These are phyloP conservation scores for Saprolegnia parasitica DNA, from an alignment of 352 stramenopile genomes.

Conservation along the genomic window DNA sequence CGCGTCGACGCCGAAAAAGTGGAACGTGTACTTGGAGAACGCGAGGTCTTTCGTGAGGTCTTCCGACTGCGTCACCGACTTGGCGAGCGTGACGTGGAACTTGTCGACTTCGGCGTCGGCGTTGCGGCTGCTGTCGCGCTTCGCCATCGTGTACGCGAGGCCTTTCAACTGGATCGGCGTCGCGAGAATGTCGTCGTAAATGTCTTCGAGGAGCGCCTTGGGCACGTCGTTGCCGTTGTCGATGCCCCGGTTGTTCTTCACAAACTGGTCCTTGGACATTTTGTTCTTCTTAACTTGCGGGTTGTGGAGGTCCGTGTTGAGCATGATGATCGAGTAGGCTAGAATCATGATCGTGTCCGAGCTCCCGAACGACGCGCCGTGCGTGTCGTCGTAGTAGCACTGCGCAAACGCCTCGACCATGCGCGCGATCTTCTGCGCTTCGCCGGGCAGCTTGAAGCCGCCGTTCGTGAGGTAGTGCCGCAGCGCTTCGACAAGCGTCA, in stretches of 20 bases:
- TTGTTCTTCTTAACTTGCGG: constrained; percentile 92
- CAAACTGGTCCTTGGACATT: constrained; percentile 96
- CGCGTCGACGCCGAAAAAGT: constrained; percentile 88
- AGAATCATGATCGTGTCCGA: constrained; percentile 86
- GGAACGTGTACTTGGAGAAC: constrained; percentile 79
- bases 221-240: constrained; percentile 89
- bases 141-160: constrained; percentile 39
- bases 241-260: constrained; percentile 95
- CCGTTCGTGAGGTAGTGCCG: constrained; percentile 96
- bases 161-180: constrained; percentile 91
- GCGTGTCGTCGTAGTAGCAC: constrained; percentile 96
- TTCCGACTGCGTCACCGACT: constrained; percentile 74
- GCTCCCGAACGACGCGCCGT: constrained; percentile 49
- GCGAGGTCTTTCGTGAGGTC: constrained; percentile 83
- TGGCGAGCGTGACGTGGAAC: constrained; percentile 56
- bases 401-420: constrained; percentile 97
- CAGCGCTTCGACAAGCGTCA: constrained; percentile 95
- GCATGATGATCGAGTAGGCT: constrained; percentile 89
- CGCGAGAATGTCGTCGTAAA: constrained; percentile 94
- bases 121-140: constrained; percentile 38
- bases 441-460: constrained; percentile 95
- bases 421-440: constrained; percentile 98
- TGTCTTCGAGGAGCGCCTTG: constrained; percentile 87
- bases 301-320: constrained; percentile 89
- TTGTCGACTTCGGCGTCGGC: constrained; percentile 71